Evolutionary conservation across 2,329 filamentous ascomycete genomes (phyloP).

Genomic region (Periconia digitata): DNA sequence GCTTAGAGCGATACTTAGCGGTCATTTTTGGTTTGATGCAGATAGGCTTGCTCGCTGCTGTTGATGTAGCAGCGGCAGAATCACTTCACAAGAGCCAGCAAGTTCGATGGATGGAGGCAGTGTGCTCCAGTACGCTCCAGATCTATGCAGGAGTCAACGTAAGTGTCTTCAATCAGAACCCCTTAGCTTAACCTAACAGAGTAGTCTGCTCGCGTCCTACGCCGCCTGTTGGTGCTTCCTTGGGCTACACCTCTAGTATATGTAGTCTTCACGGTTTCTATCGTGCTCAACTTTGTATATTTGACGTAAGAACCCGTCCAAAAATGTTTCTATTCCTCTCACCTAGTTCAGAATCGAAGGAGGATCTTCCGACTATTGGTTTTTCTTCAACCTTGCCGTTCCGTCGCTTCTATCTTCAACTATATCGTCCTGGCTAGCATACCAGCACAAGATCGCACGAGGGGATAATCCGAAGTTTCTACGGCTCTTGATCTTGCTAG

Average conservation of each 20-base stretch:
- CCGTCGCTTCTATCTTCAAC: conserved; percentile 9
- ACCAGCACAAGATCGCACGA: conserved; percentile 12
- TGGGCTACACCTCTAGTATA: neutral
- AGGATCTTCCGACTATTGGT: conserved; percentile 8
- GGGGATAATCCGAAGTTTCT: conserved; percentile 5
- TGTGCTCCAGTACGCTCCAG: neutral
- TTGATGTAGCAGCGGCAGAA: neutral
- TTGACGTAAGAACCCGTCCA: too few species aligned
- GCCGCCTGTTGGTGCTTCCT: neutral
- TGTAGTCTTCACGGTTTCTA: neutral
- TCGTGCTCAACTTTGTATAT: neutral
- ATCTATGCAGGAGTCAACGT: neutral
- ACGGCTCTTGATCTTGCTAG: neutral
- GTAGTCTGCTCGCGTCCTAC: neutral
- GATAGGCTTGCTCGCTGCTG: neutral
- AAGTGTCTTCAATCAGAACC: neutral
- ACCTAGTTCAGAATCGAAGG: neutral
- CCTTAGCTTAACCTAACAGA: neutral
- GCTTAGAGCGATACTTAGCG: neutral
- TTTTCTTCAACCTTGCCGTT: conserved; percentile 1
- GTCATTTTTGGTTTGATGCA: neutral
- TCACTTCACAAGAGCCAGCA: neutral
- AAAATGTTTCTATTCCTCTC: too few species aligned
- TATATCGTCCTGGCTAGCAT: conserved; percentile 10
- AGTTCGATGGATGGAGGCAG: neutral